Base-by-base conservation (phyloP, 176 grass and related monocot genomes). In the Eragrostis nindensis region DNA sequence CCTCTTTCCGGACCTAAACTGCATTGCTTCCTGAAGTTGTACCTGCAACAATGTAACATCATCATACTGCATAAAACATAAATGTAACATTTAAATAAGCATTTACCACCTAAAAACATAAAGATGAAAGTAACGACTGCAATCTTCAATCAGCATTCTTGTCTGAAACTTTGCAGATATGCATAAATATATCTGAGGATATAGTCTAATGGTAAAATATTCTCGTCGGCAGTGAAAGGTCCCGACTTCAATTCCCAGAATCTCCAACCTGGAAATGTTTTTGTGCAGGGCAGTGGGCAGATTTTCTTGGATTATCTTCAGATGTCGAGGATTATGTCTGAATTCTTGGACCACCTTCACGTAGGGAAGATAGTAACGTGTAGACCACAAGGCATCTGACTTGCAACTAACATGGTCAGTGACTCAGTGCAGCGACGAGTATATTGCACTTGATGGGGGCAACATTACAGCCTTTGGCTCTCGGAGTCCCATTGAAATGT, bases 241-340 rank as follows among this genome's bases (percentile, higher is more conserved):
- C 32, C 92, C 84, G 2, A 36, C 32, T 36, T 36, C 32, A 36
- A 36, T 36, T 36, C 32, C 4, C 32, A 36, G 32, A 36, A 36
- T 36, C 90, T 92, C 90, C 88, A 36, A 36, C 32, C 32, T 36
- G 32, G 32, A 36, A 36, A 36, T 36, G 32, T 4, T 36, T 36
- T 36, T 36, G 32, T 36, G 32, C 32, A 36, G 32, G 32, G 4
- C 32, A 36, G 32, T 36, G 32, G 32, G 32, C 32, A 2, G 32
- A 36, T 36, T 36, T 36, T 36, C 32, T 36, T 36, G 32, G 32
- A 36, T 36, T 36, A 36, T 36, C 32, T 36, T 36, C 32, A 36
- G 32, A 36, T 36, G 32, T 2, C 4, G 32, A 36, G 32, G 32
- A 36, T 36, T 2, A 36, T 36, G 32, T 36, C 32, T 36, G 32